Evolutionary conservation across 1,139 yeast species (phyloP), one percentile per base, ranked within the genome.

Genomic region (Candida sp.): DNA sequence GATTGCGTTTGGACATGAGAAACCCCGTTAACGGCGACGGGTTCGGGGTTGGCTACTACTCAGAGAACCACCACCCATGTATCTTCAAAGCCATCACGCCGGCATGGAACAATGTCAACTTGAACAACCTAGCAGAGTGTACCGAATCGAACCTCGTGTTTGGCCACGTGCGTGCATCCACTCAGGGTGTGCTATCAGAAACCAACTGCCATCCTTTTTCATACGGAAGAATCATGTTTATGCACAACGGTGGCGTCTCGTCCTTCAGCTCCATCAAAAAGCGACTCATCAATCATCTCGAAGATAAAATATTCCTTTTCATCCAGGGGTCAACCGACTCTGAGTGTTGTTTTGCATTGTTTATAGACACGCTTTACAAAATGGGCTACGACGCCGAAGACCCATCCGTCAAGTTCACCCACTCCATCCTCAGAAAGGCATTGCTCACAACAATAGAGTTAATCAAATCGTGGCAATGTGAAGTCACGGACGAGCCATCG

Each of bases 21-120:
- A 84, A 96, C 51, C 98, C 99, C 3, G 91, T 94, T 58, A 94
- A 94, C 66, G 99, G 99, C 40, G 99, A 94, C 68, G 99, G 99
- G 1, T 94, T 94, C 67, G 99, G 99, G 1, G 96, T 94, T 7
- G 98, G 98, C 1, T 94, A 94, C 71, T 94, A 94, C 65, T 80
- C 90, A 1, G 73, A 86, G 6, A 88, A 84, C 27, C 65, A 73
- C 40, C 62, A 66, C 49, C 72, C 76, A 7, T 62, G 73, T 55
- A 81, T 92, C 3, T 94, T 90, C 73, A 88, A 91, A 61, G 98
- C 98, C 22, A 93, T 92, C 49, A 94, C 98, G 0, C 97, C 96
- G 0, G 98, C 99, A 0, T 94, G 99, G 99, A 94, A 94, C 70
- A 94, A 94, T 67, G 85, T 90, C 64, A 94, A 94, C 65, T 75